Evolutionary conservation across 1,139 yeast genomes (phyloP).

Genomic region (Maudiozyma humilis): DNA sequence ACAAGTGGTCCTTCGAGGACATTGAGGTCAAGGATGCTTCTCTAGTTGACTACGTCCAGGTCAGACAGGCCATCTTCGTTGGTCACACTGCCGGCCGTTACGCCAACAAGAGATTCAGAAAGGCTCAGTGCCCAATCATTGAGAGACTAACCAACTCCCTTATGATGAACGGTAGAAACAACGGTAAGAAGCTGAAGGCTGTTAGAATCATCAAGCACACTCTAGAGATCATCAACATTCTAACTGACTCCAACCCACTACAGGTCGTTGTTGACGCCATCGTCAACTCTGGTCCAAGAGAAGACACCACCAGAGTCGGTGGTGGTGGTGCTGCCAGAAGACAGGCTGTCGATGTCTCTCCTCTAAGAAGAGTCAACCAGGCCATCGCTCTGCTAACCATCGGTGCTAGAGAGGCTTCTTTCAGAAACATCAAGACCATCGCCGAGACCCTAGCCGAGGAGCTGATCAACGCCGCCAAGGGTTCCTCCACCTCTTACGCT

Average conservation of each 20-base stretch:
- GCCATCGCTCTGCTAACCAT: conserved; percentile 95
- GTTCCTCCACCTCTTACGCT: conserved; percentile 99
- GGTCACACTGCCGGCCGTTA: conserved; percentile 99
- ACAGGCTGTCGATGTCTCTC: conserved; percentile 99
- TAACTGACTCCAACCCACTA: conserved; percentile 98
- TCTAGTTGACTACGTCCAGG: conserved; percentile 95
- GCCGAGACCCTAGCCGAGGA: conserved; percentile 99
- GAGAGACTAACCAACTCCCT: conserved; percentile 99
- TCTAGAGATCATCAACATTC: conserved; percentile 92
- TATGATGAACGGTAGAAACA: conserved; percentile 99
- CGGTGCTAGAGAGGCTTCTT: conserved; percentile 99
- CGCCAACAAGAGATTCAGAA: conserved; percentile 99
- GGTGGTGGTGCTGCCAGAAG: conserved; percentile 99
- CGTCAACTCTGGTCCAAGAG: conserved; percentile 99
- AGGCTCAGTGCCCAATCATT: conserved; percentile 98
- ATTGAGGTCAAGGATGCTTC: conserved; percentile 97
- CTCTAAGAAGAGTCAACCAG: conserved; percentile 99
- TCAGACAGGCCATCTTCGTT: conserved; percentile 95
- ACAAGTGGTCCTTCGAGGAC: conserved; percentile 98
- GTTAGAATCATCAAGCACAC: conserved; percentile 99
- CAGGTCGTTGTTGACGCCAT: conserved; percentile 99
- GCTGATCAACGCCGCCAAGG: conserved; percentile 99
- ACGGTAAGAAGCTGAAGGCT: conserved; percentile 99
- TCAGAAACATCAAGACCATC: conserved; percentile 99
- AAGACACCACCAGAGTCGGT: conserved; percentile 99